These are phyloP conservation scores for Nymphaea thermarum DNA, from an alignment of 164 flowering plant genomes.

Conservation along the genomic window DNA sequence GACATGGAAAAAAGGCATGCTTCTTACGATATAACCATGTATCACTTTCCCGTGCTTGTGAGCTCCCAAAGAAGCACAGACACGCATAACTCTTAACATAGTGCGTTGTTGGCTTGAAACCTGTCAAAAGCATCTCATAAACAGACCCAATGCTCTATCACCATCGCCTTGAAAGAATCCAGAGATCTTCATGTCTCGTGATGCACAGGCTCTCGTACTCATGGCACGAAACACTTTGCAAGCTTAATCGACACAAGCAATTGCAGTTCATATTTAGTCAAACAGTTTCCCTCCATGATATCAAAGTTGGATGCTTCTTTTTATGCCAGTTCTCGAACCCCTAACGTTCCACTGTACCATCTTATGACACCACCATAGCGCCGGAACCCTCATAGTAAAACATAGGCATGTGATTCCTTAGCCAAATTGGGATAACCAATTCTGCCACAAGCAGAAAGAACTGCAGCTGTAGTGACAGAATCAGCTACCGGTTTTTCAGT, in stretches of 20 bases:
- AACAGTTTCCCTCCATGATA: background rate
- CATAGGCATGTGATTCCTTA: background rate
- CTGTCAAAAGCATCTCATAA: background rate
- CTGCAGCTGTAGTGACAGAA: background rate
- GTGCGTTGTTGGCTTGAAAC: background rate
- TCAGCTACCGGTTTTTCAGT: background rate
- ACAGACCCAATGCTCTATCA: background rate
- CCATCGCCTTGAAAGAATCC: background rate
- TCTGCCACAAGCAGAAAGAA: slow-evolving; percentile 1
- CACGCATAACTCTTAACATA: background rate
- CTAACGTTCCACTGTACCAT: too few species aligned
- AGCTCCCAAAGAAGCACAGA: background rate
- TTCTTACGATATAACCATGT: background rate
- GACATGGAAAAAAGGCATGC: background rate
- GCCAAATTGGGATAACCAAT: background rate
- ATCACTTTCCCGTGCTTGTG: background rate
- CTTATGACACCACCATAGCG: too few species aligned
- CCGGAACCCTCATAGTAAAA: background rate
- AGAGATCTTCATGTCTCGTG: slow-evolving; percentile 2
- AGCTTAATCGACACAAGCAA: background rate
- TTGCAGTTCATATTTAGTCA: background rate
- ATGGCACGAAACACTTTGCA: background rate
- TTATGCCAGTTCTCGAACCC: too few species aligned
- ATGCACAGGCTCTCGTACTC: background rate
- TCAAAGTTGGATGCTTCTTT: background rate